These are phyloP conservation scores for Rhazya stricta DNA, from an alignment of 257 asterid species.

Conservation along the genomic window DNA sequence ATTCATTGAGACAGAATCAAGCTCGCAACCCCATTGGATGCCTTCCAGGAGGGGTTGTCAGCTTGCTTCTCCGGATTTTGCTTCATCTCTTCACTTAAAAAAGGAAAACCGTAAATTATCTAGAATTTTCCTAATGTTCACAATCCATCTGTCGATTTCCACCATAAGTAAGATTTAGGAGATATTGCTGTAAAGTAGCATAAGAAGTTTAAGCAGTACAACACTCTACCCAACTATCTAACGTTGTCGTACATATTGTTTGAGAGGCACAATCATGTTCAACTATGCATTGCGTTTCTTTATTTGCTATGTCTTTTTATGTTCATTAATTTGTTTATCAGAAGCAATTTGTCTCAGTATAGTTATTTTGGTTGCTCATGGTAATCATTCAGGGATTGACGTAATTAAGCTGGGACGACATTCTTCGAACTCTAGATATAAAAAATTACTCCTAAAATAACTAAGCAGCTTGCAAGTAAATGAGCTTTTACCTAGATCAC, in stretches of 20 bases:
- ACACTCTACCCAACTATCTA: not conserved
- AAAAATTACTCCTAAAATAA: slow-evolving; percentile 1
- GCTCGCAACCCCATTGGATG: too few relatives aligned
- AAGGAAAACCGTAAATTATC: not conserved
- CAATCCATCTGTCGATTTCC: not conserved
- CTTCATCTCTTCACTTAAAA: not conserved
- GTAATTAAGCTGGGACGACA: not conserved
- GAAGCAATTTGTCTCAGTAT: not conserved
- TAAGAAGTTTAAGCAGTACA: not conserved
- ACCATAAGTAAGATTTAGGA: not conserved
- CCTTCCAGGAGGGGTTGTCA: too few relatives aligned
- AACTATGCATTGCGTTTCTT: not conserved
- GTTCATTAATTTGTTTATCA: not conserved
- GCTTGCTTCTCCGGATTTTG: not conserved
- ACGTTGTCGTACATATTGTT: not conserved
- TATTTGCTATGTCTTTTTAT: not conserved
- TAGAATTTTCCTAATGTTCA: not conserved
- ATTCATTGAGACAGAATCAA: too few relatives aligned
- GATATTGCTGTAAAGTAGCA: not conserved
- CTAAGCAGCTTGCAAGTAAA: not conserved
- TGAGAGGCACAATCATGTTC: not conserved
- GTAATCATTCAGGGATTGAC: too few relatives aligned
- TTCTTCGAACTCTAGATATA: not conserved
- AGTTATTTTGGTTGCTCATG: not conserved
- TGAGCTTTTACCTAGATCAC: not conserved